Conservation (phyloP, 2,329 filamentous ascomycete species). For the Byssoonygena ceratinophila region DNA sequence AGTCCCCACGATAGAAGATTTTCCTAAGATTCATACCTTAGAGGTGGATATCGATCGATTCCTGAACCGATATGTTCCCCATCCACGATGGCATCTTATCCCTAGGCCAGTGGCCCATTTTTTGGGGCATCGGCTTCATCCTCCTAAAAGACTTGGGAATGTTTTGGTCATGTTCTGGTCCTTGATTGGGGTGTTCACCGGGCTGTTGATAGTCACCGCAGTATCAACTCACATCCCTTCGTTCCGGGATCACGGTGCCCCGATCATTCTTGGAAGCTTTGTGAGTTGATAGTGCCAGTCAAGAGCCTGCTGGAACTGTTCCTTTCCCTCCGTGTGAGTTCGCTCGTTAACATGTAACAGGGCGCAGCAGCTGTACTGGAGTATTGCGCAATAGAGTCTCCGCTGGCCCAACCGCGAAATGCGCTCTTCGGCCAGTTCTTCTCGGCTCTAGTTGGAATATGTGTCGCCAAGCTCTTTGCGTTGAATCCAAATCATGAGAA, state of each 20-base stretch:
- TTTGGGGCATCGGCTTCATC: constrained; percentile 49
- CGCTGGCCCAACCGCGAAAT: constrained; percentile 63
- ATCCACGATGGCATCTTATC: constrained; percentile 52
- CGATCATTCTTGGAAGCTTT: constrained; percentile 59
- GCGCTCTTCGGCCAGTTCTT: constrained; percentile 57
- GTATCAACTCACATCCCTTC: constrained; percentile 46
- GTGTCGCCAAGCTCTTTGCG: constrained; percentile 55
- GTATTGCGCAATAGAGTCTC: constrained; percentile 61
- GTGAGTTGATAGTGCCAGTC: constrained; percentile 39
- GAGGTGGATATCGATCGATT: constrained; percentile 68
- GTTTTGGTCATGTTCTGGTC: constrained; percentile 52
- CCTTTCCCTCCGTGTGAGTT: background rate
- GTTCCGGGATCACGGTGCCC: constrained; percentile 45
- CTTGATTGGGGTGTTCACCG: constrained; percentile 53
- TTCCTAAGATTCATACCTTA: constrained; percentile 10
- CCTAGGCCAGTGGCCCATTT: constrained; percentile 58
- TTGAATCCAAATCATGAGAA: constrained; percentile 40
- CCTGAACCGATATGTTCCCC: constrained; percentile 59
- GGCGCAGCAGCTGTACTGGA: constrained; percentile 66
- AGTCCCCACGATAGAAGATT: constrained; percentile 10
- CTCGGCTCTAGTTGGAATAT: constrained; percentile 50
- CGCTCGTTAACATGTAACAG: constrained; percentile 30
- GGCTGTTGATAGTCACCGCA: constrained; percentile 50
- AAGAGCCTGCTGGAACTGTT: background rate
- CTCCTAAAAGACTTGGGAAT: constrained; percentile 43